Conservation (phyloP, 495 filamentous ascomycete species). For the Penicillium odoratum region DNA sequence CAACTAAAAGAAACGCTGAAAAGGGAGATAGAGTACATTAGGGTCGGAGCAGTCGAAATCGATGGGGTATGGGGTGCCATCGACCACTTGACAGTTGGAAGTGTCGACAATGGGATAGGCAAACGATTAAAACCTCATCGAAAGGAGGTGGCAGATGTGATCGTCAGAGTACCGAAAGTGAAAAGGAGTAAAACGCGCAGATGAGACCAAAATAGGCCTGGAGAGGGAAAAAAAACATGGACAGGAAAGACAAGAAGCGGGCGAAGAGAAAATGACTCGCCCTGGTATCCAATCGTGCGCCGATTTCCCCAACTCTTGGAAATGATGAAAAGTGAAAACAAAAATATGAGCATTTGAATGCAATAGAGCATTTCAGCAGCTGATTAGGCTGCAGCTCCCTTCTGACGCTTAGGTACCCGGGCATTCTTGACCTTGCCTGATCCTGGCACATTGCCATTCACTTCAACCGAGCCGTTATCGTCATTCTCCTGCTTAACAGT, state of each 20-base stretch:
- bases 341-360: background rate
- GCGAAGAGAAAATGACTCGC: slow-evolving; percentile 19
- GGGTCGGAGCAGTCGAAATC: slow-evolving; percentile 18
- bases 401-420: slow-evolving; percentile 56
- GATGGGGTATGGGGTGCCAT: slow-evolving; percentile 16
- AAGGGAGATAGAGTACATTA: slow-evolving; percentile 39
- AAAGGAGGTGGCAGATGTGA: slow-evolving; percentile 15
- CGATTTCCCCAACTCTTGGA: slow-evolving; percentile 33
- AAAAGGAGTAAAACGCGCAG: background rate
- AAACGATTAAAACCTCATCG: slow-evolving; percentile 26
- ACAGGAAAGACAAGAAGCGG: slow-evolving; percentile 21
- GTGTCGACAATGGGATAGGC: slow-evolving; percentile 6
- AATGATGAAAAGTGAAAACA: slow-evolving; percentile 20
- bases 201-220: slow-evolving; percentile 13
- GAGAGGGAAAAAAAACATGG: slow-evolving; percentile 15
- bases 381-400: slow-evolving; percentile 36
- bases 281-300: slow-evolving; percentile 39
- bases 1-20: slow-evolving; percentile 36
- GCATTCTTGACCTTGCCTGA: slow-evolving; percentile 58
- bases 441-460: slow-evolving; percentile 48
- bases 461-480: slow-evolving; percentile 45
- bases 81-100: slow-evolving; percentile 8
- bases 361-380: background rate
- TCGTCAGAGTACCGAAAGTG: slow-evolving; percentile 27
- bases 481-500: slow-evolving; percentile 77